Base-by-base conservation (phyloP, 1,284 basidiomycete genomes). In the Lignosus rhinocerotis region DNA sequence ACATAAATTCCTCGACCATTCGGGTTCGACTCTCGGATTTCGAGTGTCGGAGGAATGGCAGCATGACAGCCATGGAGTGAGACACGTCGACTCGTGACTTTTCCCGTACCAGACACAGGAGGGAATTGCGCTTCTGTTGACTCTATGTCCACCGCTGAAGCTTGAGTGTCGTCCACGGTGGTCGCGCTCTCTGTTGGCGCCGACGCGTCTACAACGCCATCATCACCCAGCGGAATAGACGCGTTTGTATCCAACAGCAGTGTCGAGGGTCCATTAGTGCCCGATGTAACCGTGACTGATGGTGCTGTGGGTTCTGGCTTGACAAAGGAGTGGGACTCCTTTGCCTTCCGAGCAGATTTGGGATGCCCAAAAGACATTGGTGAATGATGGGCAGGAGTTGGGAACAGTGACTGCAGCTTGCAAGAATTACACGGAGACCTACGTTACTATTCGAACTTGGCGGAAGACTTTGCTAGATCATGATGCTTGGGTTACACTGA, bases 321-420 rank as follows among this genome's bases (percentile, higher is more conserved):
- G 54, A 69, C 65, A 64, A 61, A 62, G 43, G 75, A 74, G 57
- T 61, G 71, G 11, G 67, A 53, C 33, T 64, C 58, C 58, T 69
- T 72, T 6, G 61, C 49, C 36, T 70, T 67, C 16, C 69, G 67
- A 38, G 67, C 55, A 65, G 60, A 57, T 65, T 70, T 59, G 42
- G 65, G 56, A 21, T 55, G 62, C 6, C 61, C 52, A 32, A 76
- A 76, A 1, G 76, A 78, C 76, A 77, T 76, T 4, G 48, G 6
- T 4, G 30, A 25, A 7, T n/a, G 16, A 5, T 32, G 10, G 14
- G 34, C 8, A 14, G 14, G 17, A 8, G 25, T 16, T 7, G 8
- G n/a, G 30, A n/a, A 14, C 25, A 32, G 45, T 16, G 9, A 39
- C 7, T 43, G 41, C 7, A 17, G 16, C 12, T n/a, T 16, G 30